phyloP scores from a whole-genome alignment of 2,329 filamentous ascomycete species.

The Colletotrichum sp. region DNA sequence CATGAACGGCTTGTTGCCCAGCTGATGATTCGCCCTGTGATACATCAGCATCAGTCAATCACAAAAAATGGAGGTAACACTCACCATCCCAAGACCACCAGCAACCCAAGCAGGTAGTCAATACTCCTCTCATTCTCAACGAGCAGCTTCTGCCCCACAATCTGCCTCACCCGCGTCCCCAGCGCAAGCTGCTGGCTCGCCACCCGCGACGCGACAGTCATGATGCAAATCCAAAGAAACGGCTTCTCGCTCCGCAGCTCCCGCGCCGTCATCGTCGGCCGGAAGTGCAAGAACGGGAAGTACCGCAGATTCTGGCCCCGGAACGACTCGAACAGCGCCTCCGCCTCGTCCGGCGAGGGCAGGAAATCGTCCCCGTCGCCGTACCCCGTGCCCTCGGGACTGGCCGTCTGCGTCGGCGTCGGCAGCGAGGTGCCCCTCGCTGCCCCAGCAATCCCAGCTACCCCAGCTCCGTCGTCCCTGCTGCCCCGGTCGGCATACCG shows the following conservation, averaged over 20 bases:
- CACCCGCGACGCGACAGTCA: slow-evolving; percentile 31
- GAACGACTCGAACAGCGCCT: slow-evolving; percentile 23
- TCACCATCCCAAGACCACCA: slow-evolving; percentile 32
- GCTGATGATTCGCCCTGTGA: slow-evolving; percentile 14
- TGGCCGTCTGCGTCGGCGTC: slow-evolving; percentile 11
- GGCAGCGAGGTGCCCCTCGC: background rate
- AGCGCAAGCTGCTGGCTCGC: slow-evolving; percentile 28
- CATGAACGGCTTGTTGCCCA: slow-evolving; percentile 46
- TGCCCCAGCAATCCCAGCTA: background rate
- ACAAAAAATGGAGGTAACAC: background rate
- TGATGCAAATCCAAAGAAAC: slow-evolving; percentile 43
- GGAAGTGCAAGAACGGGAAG: slow-evolving; percentile 33
- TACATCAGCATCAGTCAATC: background rate
- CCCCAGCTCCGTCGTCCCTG: background rate
- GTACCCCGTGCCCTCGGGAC: background rate
- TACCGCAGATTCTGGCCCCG: slow-evolving; percentile 27
- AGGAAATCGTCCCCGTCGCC: background rate
- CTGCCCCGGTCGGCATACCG: background rate
- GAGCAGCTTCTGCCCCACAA: slow-evolving; percentile 28
- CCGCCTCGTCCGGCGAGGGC: slow-evolving; percentile 14
- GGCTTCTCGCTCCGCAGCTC: slow-evolving; percentile 36
- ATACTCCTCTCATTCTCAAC: slow-evolving; percentile 28
- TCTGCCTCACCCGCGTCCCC: slow-evolving; percentile 26
- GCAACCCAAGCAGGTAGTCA: slow-evolving; percentile 32
- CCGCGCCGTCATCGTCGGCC: slow-evolving; percentile 15